Base-by-base conservation (phyloP, 768 basidiomycete genomes). In the Hirschioporus abietinus region DNA sequence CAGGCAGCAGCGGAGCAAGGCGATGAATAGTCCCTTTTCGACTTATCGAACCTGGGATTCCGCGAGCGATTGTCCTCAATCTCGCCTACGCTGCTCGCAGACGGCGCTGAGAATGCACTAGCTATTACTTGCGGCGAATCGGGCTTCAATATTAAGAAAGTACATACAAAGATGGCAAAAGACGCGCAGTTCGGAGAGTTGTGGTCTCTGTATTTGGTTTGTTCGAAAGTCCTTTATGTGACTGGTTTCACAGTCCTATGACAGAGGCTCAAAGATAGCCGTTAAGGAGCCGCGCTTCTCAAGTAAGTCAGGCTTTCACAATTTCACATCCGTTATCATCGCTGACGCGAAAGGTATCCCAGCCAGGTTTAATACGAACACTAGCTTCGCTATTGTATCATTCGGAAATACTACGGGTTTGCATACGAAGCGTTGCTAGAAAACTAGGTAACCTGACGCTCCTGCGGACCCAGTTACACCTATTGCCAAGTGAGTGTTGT, bases 361-460 rank as follows among this genome's bases (percentile, higher is more conserved):
- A 68, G 60, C 60, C 66, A 76, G 79, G 78, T 58, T 82, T 63
- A 67, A 68, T 10, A 77, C 68, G 34, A 79, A 78, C 61, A 81
- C 80, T 20, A 80, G 79, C 66, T 71, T 75, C 67, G 80, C 80
- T 0, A 69, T 82, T 17, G 71, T 82, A 0, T 60, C 80, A 24
- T 73, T 82, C 57, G 80, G 80, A 0, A 82, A 82, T 65, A 80
- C 79, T 15, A 15, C 35, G 35, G 35, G 35, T 36, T 7, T 7
- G 35, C 35, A 36, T 7, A 7, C 15, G 7, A 36, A 7, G 35
- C 35, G 35, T 7, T 7, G 35, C 7, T 36, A 36, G 35, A 7
- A 36, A 36, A 36, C 15, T 36, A 7, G 7, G 35, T 15, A 7
- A 7, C 7, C 15, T 36, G 7, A 15, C 35, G 35, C 7, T 7